These are phyloP conservation scores for Verticillium nubilum DNA, from an alignment of 2,329 filamentous ascomycete species.

Conservation along the genomic window DNA sequence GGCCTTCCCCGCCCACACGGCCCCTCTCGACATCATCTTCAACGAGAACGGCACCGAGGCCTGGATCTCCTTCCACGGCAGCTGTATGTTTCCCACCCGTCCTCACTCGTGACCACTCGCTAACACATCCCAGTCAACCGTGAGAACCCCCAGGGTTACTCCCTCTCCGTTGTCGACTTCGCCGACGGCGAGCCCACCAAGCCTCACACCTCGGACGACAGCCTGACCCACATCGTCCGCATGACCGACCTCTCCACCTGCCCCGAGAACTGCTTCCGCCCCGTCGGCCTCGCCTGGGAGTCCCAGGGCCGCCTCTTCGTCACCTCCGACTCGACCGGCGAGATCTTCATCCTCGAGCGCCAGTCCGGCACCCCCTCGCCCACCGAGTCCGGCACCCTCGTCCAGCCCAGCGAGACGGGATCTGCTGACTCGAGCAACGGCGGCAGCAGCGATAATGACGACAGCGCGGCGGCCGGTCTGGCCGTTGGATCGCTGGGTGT, in stretches of 20 bases:
- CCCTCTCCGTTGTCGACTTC: constrained; percentile 35
- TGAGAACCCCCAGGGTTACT: constrained; percentile 39
- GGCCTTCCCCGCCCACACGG: constrained; percentile 59
- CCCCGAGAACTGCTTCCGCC: constrained; percentile 54
- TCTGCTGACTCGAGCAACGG: neutral
- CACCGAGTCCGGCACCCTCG: constrained; percentile 6
- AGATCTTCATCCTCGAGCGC: constrained; percentile 52
- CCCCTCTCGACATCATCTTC: constrained; percentile 69
- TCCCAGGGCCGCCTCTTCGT: constrained; percentile 52
- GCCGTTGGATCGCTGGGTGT: neutral
- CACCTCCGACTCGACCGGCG: constrained; percentile 57
- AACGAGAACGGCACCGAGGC: constrained; percentile 49
- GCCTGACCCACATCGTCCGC: constrained; percentile 46
- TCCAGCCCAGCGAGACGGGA: neutral
- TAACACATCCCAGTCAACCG: constrained; percentile 29
- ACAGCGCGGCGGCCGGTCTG: neutral
- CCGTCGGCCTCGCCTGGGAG: constrained; percentile 53
- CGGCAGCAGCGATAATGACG: neutral
- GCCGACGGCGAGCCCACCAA: constrained; percentile 34
- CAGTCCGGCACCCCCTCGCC: constrained; percentile 2
- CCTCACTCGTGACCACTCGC: constrained; percentile 4
- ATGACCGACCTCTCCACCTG: constrained; percentile 49
- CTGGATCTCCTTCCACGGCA: constrained; percentile 67
- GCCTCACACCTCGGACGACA: constrained; percentile 34
- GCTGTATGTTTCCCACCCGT: constrained; percentile 41